Percentiles rank a stretch among this genome's conserved stretches.
Conservation (phyloP, 2,329 filamentous ascomycete genomes). For the Colletotrichum limetticola region DNA sequence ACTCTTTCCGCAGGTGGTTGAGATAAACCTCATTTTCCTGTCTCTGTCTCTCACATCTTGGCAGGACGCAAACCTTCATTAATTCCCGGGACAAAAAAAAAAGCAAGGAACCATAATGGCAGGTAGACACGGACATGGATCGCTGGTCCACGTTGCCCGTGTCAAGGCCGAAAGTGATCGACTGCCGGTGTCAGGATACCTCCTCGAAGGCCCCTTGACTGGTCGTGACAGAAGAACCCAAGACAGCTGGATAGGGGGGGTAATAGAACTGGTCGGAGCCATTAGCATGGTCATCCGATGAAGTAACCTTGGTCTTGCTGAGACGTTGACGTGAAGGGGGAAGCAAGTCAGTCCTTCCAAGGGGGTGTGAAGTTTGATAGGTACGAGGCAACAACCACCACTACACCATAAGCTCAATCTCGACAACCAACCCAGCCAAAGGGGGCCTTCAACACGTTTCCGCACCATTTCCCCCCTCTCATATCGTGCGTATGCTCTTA, state of each 20-base stretch:
- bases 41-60: constrained; percentile 17
- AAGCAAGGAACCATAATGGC: constrained; percentile 16
- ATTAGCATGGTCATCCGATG: constrained; percentile 26
- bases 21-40: constrained; percentile 18
- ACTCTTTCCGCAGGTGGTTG: background rate
- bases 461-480: background rate
- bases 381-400: background rate
- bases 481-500: background rate
- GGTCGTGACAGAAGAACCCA: constrained; percentile 5
- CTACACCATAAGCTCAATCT: background rate
- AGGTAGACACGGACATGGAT: constrained; percentile 23
- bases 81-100: background rate
- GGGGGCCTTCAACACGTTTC: background rate
- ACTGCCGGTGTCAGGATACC: constrained; percentile 28
- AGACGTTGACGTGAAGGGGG: constrained; percentile 32
- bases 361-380: background rate
- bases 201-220: background rate
- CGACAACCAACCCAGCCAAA: background rate
- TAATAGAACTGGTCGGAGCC: background rate
- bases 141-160: constrained; percentile 1
- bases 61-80: constrained; percentile 1
- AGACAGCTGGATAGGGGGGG: background rate
- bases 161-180: constrained; percentile 27
- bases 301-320: constrained; percentile 21
- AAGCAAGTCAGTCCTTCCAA: constrained; percentile 11